Evolutionary conservation across 768 basidiomycete genomes (phyloP).

Genomic region (Lentinus brumalis): DNA sequence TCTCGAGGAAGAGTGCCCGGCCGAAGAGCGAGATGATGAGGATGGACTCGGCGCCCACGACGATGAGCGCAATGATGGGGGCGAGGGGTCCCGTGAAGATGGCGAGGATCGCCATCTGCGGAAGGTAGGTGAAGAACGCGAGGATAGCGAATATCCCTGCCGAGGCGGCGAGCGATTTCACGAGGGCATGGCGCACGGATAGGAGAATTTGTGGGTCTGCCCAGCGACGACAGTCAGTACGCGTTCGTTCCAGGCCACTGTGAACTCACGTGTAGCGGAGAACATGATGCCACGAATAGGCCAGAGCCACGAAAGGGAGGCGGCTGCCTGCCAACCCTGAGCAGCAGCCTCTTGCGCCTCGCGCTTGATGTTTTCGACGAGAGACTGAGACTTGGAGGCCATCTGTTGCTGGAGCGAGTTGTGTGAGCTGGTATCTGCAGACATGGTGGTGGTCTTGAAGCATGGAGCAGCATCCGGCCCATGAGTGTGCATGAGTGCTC

Average conservation of each 20-base stretch:
- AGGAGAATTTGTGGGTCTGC: conserved; percentile 25
- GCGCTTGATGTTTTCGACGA: conserved; percentile 12
- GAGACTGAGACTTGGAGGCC: background rate
- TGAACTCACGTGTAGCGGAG: conserved; percentile 24
- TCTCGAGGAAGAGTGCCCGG: conserved; percentile 47
- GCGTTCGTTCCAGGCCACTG: too few relatives aligned
- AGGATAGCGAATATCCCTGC: conserved; percentile 44
- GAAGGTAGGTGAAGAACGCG: conserved; percentile 63
- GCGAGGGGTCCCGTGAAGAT: conserved; percentile 67
- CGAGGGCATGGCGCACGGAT: conserved; percentile 35
- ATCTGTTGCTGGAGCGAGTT: background rate
- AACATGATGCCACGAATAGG: conserved; percentile 31
- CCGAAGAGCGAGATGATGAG: conserved; percentile 45
- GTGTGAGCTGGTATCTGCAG: background rate
- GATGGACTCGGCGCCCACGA: conserved; percentile 47
- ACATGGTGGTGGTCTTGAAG: background rate
- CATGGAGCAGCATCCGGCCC: background rate
- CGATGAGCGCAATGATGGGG: conserved; percentile 42
- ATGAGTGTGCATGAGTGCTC: too few relatives aligned
- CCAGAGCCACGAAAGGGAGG: conserved; percentile 33
- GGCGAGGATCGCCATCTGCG: conserved; percentile 65
- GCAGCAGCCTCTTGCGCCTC: conserved; percentile 19
- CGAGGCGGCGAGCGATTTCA: conserved; percentile 42
- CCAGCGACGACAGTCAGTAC: background rate
- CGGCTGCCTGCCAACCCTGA: conserved; percentile 19